Base-by-base conservation (phyloP, 805 yeast genomes). In the Wickerhamomyces rabaulensis region DNA sequence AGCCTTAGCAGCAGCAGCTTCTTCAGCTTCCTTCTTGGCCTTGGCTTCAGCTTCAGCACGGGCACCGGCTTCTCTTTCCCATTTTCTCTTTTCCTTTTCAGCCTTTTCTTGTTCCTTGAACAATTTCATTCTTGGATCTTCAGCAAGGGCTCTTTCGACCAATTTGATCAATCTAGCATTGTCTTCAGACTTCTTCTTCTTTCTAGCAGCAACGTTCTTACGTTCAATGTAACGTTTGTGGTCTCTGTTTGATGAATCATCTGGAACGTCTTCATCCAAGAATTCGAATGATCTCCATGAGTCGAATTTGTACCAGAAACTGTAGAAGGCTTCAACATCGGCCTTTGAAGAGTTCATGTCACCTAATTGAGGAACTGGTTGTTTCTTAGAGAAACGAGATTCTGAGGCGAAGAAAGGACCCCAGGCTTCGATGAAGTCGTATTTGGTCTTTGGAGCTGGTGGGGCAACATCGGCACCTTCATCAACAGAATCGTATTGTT, bases 261-360 rank as follows among this genome's bases (percentile, higher is more conserved):
- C 99, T 58, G 99, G 99, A 63, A 91, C 97, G 66, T 94, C 99
- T 76, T 94, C 99, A 66, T 94, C 99, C 68, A 90, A 80, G 75
- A 91, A 94, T 74, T 94, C 99, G 66, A 94, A 94, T 41, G 96
- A 77, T 77, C 96, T 87, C 99, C 99, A 94, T 19, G 98, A 92
- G 71, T 94, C 97, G 56, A 91, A 87, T 68, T 85, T 84, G 69
- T 84, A 84, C 86, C 94, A 94, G 80, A 89, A 92, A 57, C 80
- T 78, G 78, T 92, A 92, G 73, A 95, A 91, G 44, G 73, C 75
- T 61, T 87, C 95, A 51, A 91, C 95, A 50, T 86, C 92, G 46
- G 79, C 81, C 74, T 87, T 88, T 49, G 87, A 52, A 46, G 92
- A 65, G 37, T 79, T 75, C 42, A 73, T 64, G 53, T 71, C 76